Conservation (phyloP, 2,329 filamentous ascomycete genomes). For the Lomentospora prolificans region DNA sequence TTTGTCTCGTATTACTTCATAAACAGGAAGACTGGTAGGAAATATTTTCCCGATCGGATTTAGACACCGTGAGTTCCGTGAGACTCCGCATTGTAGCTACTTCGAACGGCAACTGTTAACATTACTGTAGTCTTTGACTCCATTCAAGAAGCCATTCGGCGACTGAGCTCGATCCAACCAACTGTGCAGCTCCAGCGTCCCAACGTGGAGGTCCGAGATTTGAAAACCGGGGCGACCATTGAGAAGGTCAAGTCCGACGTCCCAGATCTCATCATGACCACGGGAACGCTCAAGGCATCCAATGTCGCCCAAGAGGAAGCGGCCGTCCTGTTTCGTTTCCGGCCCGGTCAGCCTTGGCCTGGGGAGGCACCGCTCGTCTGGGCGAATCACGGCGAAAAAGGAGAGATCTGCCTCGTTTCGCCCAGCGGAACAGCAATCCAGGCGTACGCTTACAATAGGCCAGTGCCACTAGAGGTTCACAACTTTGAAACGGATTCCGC, state of each 20-base stretch:
- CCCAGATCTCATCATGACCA: slow-evolving; percentile 29
- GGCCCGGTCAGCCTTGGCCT: slow-evolving; percentile 38
- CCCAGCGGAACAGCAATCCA: slow-evolving; percentile 16
- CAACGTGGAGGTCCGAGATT: slow-evolving; percentile 24
- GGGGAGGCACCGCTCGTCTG: slow-evolving; percentile 35
- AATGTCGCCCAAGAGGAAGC: slow-evolving; percentile 22
- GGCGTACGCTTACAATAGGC: not conserved
- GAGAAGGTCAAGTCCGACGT: slow-evolving; percentile 27
- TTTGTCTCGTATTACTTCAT: slow-evolving; percentile 38
- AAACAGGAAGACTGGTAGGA: slow-evolving; percentile 34
- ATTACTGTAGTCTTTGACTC: slow-evolving; percentile 3
- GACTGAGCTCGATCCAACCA: not conserved
- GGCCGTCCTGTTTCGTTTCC: slow-evolving; percentile 32
- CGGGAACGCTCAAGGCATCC: slow-evolving; percentile 24
- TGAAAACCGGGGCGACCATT: slow-evolving; percentile 19
- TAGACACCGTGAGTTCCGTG: slow-evolving; percentile 31
- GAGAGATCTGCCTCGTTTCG: slow-evolving; percentile 34
- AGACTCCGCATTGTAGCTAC: too few relatives aligned
- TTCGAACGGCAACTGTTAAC: too few relatives aligned
- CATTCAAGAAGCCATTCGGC: not conserved
- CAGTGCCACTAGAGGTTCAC: not conserved
- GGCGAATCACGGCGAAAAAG: slow-evolving; percentile 41
- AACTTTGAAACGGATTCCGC: not conserved
- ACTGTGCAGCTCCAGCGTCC: slow-evolving; percentile 28
- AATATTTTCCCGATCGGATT: slow-evolving; percentile 32